Evolutionary conservation across 2,329 filamentous ascomycete genomes (phyloP), one percentile per base, ranked within the genome.

Genomic region (Trichoderma afroharzianum): DNA sequence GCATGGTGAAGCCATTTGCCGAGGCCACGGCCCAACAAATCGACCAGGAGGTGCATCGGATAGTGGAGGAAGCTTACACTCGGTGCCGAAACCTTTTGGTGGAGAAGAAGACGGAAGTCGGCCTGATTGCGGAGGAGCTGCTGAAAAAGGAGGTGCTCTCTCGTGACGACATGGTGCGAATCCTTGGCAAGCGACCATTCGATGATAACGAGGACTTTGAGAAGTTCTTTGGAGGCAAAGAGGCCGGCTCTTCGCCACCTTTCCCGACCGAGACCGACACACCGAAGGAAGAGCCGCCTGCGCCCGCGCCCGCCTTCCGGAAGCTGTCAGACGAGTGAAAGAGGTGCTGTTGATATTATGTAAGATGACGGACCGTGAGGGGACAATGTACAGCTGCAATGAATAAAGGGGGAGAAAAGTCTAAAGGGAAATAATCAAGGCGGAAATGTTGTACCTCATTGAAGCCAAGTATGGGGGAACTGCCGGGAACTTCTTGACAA

Each of bases 21-120:
- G 96, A 99, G 84, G 87, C 94, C 68, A 99, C 96, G 3, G 96
- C 95, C 21, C 93, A 94, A 80, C 91, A 91, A 75, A 99, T 99
- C 80, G 96, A 99, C 80, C 83, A 87, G 55, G 96, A 99, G 83
- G 95, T 99, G 73, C 91, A 93, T 75, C 89, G 93, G 68, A 97
- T 99, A 76, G 91, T 99, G 68, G 93, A 97, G 74, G 90, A 96
- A 80, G 96, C 96, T 1, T 97, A 99, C 86, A 89, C 92, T 81
- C 92, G 96, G 82, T 99, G 96, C 86, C 91, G 89, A 78, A 89
- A 93, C 59, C 88, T 99, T 30, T 86, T 99, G 66, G 88, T 87
- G 2, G 91, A 92, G 83, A 97, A 94, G 90, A 96, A 97, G 86
- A 86, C 88, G 77, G 93, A 98, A 83, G 88, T 99, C 43, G 94